These are phyloP conservation scores for Polyporus tsugae DNA, from an alignment of 1,284 basidiomycete species.

Conservation along the genomic window DNA sequence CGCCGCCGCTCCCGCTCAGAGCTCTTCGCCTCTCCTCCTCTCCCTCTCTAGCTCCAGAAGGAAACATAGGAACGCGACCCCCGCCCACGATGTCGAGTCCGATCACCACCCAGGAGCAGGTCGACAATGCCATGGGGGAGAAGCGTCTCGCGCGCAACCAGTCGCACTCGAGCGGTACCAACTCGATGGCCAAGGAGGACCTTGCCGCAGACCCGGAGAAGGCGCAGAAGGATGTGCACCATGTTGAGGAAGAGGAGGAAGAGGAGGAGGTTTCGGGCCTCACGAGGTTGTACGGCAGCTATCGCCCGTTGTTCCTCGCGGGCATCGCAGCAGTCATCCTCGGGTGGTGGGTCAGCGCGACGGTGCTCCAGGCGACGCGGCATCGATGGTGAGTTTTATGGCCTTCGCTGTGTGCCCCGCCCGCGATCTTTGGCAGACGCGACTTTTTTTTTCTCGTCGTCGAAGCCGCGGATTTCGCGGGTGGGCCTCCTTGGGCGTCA, in stretches of 20 bases:
- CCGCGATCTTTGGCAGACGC: neutral
- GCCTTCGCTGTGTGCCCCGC: constrained; percentile 22
- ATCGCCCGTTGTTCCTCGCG: constrained; percentile 55
- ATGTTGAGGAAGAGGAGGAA: constrained; percentile 30
- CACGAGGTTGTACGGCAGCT: constrained; percentile 36
- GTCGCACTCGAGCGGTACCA: constrained; percentile 32
- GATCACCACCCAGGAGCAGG: constrained; percentile 9
- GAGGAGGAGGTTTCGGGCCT: constrained; percentile 37
- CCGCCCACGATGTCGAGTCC: constrained; percentile 5
- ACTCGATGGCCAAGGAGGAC: constrained; percentile 41
- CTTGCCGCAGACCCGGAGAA: constrained; percentile 41
- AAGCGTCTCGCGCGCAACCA: constrained; percentile 29
- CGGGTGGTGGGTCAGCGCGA: constrained; percentile 85
- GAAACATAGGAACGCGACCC: constrained; percentile 11
- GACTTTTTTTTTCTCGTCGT: neutral
- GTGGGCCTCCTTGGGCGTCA: constrained; percentile 27
- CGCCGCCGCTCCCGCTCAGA: constrained; percentile 6
- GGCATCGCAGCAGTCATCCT: constrained; percentile 68
- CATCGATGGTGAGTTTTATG: constrained; percentile 65
- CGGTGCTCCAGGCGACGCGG: constrained; percentile 70
- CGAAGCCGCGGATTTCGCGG: neutral
- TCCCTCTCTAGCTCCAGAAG: neutral
- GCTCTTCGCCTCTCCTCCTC: constrained; percentile 13
- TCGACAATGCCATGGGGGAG: neutral
- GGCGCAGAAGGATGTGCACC: constrained; percentile 31